phyloP scores from a whole-genome alignment of 2,329 filamentous ascomycete genomes.

The Phoma sp. region DNA sequence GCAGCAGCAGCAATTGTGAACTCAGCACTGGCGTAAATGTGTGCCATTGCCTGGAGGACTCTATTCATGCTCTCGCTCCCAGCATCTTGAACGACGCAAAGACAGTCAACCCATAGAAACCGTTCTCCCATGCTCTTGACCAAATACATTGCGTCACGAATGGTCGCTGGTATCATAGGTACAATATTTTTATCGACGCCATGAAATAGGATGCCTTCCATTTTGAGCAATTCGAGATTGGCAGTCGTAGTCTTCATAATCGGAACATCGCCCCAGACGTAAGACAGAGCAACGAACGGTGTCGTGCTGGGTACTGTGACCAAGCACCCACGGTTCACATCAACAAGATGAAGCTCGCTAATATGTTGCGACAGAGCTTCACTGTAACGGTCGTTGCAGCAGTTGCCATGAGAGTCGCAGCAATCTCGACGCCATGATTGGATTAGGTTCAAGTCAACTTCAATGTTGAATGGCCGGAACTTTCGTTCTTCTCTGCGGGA shows the following conservation, averaged over 20 bases:
- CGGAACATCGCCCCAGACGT: background rate
- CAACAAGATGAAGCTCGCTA: background rate
- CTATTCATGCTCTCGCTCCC: background rate
- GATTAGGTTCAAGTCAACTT: background rate
- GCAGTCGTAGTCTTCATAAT: background rate
- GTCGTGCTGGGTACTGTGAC: background rate
- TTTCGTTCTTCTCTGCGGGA: too few relatives aligned
- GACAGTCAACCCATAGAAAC: slow-evolving; percentile 1
- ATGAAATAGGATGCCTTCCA: background rate
- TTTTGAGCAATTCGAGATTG: background rate
- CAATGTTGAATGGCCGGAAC: too few relatives aligned
- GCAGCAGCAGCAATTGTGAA: background rate
- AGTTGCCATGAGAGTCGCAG: background rate
- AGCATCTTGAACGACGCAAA: slow-evolving; percentile 1
- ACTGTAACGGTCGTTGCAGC: background rate
- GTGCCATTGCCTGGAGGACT: background rate
- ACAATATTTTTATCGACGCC: too few relatives aligned
- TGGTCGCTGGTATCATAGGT: background rate
- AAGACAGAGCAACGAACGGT: slow-evolving; percentile 1
- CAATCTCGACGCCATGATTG: background rate
- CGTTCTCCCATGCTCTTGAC: background rate
- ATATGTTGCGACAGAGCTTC: slow-evolving; percentile 16
- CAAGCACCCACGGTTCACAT: background rate
- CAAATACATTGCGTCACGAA: background rate
- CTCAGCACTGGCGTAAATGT: background rate